These are phyloP conservation scores for Coemansia aciculifera DNA, from an alignment of 192 early-diverging fungal species.

Conservation along the genomic window DNA sequence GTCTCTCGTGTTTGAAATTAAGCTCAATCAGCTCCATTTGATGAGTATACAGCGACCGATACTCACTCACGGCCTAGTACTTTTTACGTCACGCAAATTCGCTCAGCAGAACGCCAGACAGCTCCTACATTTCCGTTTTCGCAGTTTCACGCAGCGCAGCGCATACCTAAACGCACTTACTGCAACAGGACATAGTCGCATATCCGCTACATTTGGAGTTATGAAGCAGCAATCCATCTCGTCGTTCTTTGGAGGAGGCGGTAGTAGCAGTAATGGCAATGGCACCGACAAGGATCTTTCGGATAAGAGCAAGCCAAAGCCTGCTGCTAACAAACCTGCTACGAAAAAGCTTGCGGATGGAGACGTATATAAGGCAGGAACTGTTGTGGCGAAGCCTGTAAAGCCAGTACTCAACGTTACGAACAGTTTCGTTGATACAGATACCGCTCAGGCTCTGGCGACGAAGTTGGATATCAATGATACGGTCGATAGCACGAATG, in stretches of 20 bases:
- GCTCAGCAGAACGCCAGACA: background rate
- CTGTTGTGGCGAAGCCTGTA: background rate
- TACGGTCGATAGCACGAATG: background rate
- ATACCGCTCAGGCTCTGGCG: background rate
- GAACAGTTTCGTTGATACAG: background rate
- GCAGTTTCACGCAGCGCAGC: background rate
- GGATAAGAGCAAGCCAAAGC: background rate
- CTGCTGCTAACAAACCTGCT: background rate
- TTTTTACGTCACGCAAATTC: constrained; percentile 2
- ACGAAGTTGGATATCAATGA: constrained; percentile 9
- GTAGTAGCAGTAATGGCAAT: constrained; percentile 6
- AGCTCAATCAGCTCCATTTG: background rate
- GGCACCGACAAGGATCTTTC: background rate
- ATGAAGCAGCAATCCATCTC: constrained; percentile 42
- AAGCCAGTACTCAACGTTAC: constrained; percentile 4
- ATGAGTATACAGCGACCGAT: constrained; percentile 2
- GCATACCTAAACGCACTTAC: background rate
- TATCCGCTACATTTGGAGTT: background rate
- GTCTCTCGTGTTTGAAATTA: background rate
- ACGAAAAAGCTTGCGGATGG: background rate
- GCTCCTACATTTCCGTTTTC: background rate
- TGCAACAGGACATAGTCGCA: background rate
- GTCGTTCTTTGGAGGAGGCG: constrained; percentile 37
- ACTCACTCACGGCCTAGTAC: background rate
- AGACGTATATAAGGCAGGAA: background rate